Evolutionary conservation across 106 monocot genomes (phyloP).

Genomic region (Dendrobium chrysotoxum): DNA sequence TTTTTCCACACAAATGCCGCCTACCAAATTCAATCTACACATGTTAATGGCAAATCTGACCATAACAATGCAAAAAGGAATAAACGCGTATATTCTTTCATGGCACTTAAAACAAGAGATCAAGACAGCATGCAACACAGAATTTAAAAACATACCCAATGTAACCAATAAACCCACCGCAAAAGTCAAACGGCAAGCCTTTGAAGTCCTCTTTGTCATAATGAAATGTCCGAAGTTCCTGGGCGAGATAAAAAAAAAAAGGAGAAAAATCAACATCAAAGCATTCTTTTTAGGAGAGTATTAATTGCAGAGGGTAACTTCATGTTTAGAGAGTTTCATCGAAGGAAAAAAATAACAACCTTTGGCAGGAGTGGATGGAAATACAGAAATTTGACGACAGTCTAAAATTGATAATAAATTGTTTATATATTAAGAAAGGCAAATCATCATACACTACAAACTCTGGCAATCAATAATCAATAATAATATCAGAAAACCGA

Average conservation of each 20-base stretch:
- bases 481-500: neutral
- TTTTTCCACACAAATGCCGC: neutral
- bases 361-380: neutral
- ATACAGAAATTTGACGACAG: neutral
- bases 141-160: conserved; percentile 49
- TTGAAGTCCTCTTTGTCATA: conserved; percentile 79
- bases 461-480: neutral
- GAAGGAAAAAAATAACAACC: neutral
- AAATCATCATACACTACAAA: neutral
- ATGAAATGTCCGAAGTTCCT: conserved; percentile 75
- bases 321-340: neutral
- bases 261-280: neutral
- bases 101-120: neutral
- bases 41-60: neutral
- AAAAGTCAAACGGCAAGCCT: conserved; percentile 89
- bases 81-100: neutral
- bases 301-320: neutral
- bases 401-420: neutral
- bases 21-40: neutral
- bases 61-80: neutral
- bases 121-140: neutral
- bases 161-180: conserved; percentile 86
- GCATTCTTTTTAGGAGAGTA: neutral
- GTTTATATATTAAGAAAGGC: neutral
- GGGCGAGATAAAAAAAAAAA: conserved; percentile 5